Evolutionary conservation across 805 yeast genomes (phyloP).

Genomic region (Candida arabinofermentans): DNA sequence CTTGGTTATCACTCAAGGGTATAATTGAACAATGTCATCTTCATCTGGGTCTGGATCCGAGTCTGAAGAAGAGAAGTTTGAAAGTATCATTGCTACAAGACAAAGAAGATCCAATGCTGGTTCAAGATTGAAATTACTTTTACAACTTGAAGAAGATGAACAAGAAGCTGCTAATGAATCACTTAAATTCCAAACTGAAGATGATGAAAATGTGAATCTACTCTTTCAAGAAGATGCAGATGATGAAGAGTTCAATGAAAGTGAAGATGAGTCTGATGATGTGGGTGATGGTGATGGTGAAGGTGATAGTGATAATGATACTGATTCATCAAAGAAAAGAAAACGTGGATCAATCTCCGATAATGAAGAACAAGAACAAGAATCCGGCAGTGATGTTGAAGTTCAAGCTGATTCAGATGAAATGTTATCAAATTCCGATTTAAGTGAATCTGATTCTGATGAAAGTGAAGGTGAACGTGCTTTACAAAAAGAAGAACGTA

Average conservation of each 20-base stretch:
- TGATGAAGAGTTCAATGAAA: conserved; percentile 43
- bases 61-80: conserved; percentile 35
- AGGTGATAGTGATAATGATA: conserved; percentile 12
- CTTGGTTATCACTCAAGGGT: no score
- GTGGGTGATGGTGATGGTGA: conserved; percentile 22
- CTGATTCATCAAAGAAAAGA: conserved; percentile 20
- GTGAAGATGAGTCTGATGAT: conserved; percentile 27
- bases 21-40: neutral
- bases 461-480: conserved; percentile 49
- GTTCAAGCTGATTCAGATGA: conserved; percentile 38
- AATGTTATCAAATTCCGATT: conserved; percentile 52
- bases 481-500: conserved; percentile 30
- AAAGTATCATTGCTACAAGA: conserved; percentile 69
- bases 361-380: conserved; percentile 17
- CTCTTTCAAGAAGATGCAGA: conserved; percentile 63
- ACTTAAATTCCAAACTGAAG: conserved; percentile 40
- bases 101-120: conserved; percentile 88
- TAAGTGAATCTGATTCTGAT: conserved; percentile 47
- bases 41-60: no score
- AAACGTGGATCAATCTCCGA: conserved; percentile 12
- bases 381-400: conserved; percentile 29
- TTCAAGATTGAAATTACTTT: conserved; percentile 65
- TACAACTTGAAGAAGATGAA: conserved; percentile 59
- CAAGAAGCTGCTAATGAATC: conserved; percentile 5
- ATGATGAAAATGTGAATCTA: conserved; percentile 71